Base-by-base conservation (phyloP, 169 alveolate genomes). In the Cryptosporidium meleagridis region DNA sequence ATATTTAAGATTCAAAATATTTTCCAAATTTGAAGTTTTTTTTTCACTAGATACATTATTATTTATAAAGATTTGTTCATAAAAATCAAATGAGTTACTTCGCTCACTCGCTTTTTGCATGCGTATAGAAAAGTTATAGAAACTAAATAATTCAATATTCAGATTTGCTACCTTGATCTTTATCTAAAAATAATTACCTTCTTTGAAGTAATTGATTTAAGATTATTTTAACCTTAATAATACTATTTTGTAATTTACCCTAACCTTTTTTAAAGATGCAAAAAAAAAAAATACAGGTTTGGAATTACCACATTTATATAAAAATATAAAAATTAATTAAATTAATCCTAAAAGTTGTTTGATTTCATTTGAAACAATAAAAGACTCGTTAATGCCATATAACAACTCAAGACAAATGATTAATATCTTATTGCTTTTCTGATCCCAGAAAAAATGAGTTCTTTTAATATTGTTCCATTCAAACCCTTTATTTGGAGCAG, bases 241-340 rank as follows among this genome's bases (percentile, higher is more conserved):
- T 52, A 73, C 35, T 16, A 26, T 14, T 73, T 73, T 70, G 10
- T 26, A 55, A 55, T 55, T 55, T 51, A 29, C 86, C 85, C 86
- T 29, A 52, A 73, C 86, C 86, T 55, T 62, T 73, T 52, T 31
- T 59, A 26, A 39, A 73, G 21, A 26, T 21, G 53, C 39, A 10
- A 52, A 41, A 29, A 33, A 72, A 53, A 72, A 72, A 41, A 41
- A 23, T 3, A 21, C 26, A 37, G 68, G 86, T 73, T 59, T 53
- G 86, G 86, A 55, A 73, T 53, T 73, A 59, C 86, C 86, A 73
- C 86, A 73, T 73, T 16, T 14, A 35, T 62, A 29, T 35, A 29
- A n/a, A 35, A 70, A 44, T 41, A 18, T 55, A 73, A 59, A 55
- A 35, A 72, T n/a, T 29, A 9, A n/a, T 73, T 37, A 73, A 73